Conservation (phyloP, 208 protist genomes). For the Wallacemonas collosoma region DNA sequence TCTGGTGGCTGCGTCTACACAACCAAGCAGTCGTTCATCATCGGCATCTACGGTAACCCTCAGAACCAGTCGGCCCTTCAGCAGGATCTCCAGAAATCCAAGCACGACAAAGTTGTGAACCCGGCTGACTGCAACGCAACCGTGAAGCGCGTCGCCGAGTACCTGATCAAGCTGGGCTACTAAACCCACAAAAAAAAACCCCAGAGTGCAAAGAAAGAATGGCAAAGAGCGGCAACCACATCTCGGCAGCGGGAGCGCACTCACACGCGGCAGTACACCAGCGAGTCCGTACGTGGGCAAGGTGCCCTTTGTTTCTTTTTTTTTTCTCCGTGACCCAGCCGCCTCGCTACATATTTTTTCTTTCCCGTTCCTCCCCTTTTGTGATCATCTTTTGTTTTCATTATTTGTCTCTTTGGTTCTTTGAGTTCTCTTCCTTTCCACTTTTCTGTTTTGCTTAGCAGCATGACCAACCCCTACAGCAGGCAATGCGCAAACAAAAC, state of each 20-base stretch:
- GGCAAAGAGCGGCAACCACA: no score
- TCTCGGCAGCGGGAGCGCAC: no score
- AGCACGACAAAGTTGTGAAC: slow-evolving; percentile 61
- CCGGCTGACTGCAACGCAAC: slow-evolving; percentile 85
- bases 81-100: slow-evolving; percentile 51
- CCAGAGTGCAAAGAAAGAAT: neutral
- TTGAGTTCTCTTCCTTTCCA: neutral
- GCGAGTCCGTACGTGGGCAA: neutral
- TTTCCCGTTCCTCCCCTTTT: neutral
- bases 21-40: slow-evolving; percentile 81
- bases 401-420: slow-evolving; percentile 20
- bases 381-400: slow-evolving; percentile 14
- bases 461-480: no score
- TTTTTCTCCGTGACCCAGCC: slow-evolving; percentile 6
- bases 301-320: slow-evolving; percentile 21
- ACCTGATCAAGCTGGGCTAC: slow-evolving; percentile 86
- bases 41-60: slow-evolving; percentile 86
- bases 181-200: slow-evolving; percentile 22
- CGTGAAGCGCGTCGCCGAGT: slow-evolving; percentile 87
- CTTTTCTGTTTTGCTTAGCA: neutral
- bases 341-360: neutral
- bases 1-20: slow-evolving; percentile 87
- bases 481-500: no score
- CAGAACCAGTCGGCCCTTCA: slow-evolving; percentile 54
- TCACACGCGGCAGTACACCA: neutral